Conservation (phyloP, 1,139 yeast genomes). For the Candida tetrigidarum region DNA sequence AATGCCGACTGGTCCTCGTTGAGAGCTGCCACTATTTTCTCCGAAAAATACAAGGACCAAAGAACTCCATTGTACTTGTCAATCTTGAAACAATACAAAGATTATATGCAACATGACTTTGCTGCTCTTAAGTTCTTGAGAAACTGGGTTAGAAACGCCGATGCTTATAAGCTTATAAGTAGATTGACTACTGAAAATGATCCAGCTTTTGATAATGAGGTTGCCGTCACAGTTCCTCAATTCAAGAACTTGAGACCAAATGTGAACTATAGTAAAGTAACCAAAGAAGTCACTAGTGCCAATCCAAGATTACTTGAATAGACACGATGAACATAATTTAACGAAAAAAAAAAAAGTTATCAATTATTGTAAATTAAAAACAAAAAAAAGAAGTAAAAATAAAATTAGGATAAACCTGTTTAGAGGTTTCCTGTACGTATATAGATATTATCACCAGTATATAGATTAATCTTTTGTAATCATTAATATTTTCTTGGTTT, state of each 20-base stretch:
- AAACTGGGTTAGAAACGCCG: constrained; percentile 35
- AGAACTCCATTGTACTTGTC: constrained; percentile 62
- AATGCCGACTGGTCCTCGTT: constrained; percentile 90
- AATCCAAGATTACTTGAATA: constrained; percentile 16
- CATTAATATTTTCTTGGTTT: background rate
- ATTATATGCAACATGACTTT: constrained; percentile 45
- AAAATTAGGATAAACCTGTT: too few species aligned
- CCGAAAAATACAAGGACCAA: constrained; percentile 34
- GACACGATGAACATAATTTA: background rate
- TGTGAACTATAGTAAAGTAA: constrained; percentile 31
- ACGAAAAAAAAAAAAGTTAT: background rate
- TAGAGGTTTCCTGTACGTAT: background rate
- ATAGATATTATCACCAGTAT: background rate
- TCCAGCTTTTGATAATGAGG: constrained; percentile 23
- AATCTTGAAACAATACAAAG: constrained; percentile 54
- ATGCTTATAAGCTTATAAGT: constrained; percentile 24
- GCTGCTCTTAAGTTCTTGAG: constrained; percentile 37
- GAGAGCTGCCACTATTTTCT: constrained; percentile 72
- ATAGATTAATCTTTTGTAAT: background rate
- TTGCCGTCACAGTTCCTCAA: constrained; percentile 28
- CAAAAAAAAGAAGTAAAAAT: too few species aligned
- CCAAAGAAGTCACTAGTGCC: constrained; percentile 21
- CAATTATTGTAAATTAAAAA: background rate
- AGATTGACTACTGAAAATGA: constrained; percentile 24
- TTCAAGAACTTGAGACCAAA: constrained; percentile 33